Conservation (phyloP, 2,329 filamentous ascomycete species). For the Bipolaris victoriae region DNA sequence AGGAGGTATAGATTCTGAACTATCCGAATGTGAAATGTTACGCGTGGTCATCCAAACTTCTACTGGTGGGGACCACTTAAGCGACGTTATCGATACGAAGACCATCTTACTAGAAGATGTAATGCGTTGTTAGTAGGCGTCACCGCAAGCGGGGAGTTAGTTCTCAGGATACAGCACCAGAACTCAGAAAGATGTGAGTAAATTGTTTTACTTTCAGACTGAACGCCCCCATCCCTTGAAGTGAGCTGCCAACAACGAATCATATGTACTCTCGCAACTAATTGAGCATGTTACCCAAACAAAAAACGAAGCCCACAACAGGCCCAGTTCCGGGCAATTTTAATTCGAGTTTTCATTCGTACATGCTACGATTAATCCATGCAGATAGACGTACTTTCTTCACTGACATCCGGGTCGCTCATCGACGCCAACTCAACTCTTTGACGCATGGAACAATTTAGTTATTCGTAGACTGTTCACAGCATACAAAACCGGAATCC, state of each 20-base stretch:
- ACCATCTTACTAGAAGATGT: neutral
- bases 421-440: too few species aligned
- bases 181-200: neutral
- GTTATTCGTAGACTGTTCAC: too few species aligned
- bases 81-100: neutral
- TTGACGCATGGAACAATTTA: too few species aligned
- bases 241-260: neutral
- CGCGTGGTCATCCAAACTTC: neutral
- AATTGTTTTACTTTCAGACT: neutral
- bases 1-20: neutral
- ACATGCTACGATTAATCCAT: too few species aligned
- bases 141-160: neutral
- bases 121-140: neutral
- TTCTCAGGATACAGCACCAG: neutral
- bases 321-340: accelerated
- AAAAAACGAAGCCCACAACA: too few species aligned
- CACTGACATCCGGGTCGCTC: too few species aligned
- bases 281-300: too few species aligned
- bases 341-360: too few species aligned
- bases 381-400: too few species aligned
- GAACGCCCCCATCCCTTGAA: neutral
- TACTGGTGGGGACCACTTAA: neutral
- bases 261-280: neutral
- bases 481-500: too few species aligned
- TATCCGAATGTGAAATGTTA: neutral